phyloP scores from a whole-genome alignment of 768 basidiomycete species.

The Tulasnella sp. region DNA sequence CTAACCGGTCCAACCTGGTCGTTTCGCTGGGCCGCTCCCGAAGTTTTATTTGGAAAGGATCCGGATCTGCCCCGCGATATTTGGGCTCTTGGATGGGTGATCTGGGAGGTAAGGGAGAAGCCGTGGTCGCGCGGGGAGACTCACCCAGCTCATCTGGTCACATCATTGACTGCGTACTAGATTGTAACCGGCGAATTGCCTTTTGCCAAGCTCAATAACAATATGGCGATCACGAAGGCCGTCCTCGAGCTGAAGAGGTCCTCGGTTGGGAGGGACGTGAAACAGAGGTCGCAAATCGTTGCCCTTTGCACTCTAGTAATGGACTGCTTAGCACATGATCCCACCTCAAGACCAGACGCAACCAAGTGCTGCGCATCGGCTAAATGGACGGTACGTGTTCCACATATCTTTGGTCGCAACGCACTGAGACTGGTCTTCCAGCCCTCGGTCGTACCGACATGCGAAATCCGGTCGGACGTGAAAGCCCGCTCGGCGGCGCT shows the following conservation, averaged over 20 bases:
- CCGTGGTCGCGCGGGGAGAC: too few species aligned
- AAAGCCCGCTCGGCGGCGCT: neutral
- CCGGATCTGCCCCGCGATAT: neutral
- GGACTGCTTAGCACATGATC: neutral
- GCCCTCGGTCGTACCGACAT: neutral
- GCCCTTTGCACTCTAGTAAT: neutral
- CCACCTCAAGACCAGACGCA: neutral
- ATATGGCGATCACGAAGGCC: neutral
- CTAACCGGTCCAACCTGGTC: neutral
- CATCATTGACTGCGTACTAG: neutral
- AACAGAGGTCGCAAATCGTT: neutral
- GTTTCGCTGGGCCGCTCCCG: neutral
- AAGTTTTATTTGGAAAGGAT: neutral
- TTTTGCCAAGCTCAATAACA: neutral
- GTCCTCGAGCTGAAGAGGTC: neutral
- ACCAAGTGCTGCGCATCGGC: neutral
- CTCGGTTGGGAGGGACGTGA: neutral
- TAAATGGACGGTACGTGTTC: neutral
- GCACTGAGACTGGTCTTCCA: neutral
- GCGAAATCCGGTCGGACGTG: neutral
- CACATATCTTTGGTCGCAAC: neutral
- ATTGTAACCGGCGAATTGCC: neutral
- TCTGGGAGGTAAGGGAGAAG: neutral
- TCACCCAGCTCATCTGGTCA: neutral
- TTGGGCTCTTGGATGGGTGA: neutral